These are phyloP conservation scores for Macrophomina pseudophaseolina DNA, from an alignment of 2,329 filamentous ascomycete species.

Conservation along the genomic window DNA sequence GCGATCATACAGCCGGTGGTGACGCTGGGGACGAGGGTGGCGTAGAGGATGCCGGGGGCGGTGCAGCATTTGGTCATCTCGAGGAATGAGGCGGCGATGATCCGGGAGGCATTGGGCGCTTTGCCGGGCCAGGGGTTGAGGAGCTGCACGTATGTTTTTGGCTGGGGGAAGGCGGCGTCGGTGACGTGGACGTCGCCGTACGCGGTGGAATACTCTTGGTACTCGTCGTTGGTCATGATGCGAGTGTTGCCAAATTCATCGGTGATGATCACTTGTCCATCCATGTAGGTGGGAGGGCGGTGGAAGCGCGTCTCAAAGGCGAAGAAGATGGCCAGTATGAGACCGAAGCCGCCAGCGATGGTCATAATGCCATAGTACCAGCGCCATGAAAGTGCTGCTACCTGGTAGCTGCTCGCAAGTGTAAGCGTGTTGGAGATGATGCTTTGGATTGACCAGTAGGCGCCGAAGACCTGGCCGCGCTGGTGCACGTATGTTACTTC, in stretches of 20 bases:
- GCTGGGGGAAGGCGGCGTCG: background rate
- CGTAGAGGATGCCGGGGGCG: constrained; percentile 47
- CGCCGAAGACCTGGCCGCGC: constrained; percentile 42
- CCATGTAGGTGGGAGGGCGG: constrained; percentile 40
- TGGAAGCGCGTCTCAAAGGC: constrained; percentile 49
- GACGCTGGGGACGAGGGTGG: constrained; percentile 45
- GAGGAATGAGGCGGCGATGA: constrained; percentile 29
- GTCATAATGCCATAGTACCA: constrained; percentile 52
- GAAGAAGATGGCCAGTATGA: constrained; percentile 45
- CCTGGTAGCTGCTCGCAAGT: constrained; percentile 44
- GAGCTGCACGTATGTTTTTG: constrained; percentile 28
- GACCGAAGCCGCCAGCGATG: constrained; percentile 41
- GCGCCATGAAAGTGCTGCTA: constrained; percentile 44
- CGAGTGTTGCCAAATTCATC: constrained; percentile 49
- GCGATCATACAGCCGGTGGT: constrained; percentile 45
- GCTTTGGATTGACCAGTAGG: constrained; percentile 49
- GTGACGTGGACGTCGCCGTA: background rate
- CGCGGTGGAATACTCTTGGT: constrained; percentile 30
- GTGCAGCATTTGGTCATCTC: constrained; percentile 43
- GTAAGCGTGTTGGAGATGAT: constrained; percentile 41
- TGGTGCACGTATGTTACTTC: constrained; percentile 51
- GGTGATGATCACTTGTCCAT: constrained; percentile 44
- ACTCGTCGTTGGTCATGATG: constrained; percentile 40
- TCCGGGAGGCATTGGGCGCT: constrained; percentile 28
- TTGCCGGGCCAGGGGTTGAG: constrained; percentile 29